Base-by-base conservation (phyloP, 345 rosid genomes). In the Euphorbia pulcherrima region DNA sequence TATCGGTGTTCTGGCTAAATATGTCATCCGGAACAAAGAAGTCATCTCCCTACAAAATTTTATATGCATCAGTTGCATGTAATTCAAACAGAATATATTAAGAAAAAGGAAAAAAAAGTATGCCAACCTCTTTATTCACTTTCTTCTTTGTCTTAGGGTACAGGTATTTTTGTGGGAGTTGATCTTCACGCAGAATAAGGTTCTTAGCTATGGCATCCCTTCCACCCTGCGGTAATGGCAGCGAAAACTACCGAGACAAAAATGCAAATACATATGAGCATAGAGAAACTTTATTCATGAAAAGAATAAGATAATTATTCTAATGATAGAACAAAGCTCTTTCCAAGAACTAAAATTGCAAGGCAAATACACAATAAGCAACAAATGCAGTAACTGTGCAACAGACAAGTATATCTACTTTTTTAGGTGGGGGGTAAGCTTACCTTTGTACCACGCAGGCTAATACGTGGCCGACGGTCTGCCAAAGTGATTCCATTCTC, bases 141-240 rank as follows among this genome's bases (percentile, higher is more conserved):
- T 89, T 88, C 90, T 90, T 90, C 84, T 89, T 94, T 54, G 81
- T 85, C 83, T 74, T 94, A n/a, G 97, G 96, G 52, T 87, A 35
- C 62, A 94, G 93, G 65, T 75, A 79, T 83, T 88, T 94, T 57
- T 83, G 90, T 33, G 99, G 97, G 56, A 94, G 85, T 75, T 94
- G 99, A 80, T 94, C 99, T 78, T 94, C 99, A 17, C 97, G 90
- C 59, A 94, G 64, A 67, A 94, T 71, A 12, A 81, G 75, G 74
- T 88, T 91, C 82, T 89, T 94, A 6, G 93, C 68, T 59, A 94
- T 85, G 37, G 93, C 90, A 46, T 89, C 92, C 74, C 99, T 89
- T 83, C 97, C 99, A 14, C 97, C 95, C 83, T 89, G 84, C 5
- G 97, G 99, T 74, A 82, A 73, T 60, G 99, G 97, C 58, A 91